phyloP scores from a whole-genome alignment of 148 eudicot species.

The Camellia sinensis region DNA sequence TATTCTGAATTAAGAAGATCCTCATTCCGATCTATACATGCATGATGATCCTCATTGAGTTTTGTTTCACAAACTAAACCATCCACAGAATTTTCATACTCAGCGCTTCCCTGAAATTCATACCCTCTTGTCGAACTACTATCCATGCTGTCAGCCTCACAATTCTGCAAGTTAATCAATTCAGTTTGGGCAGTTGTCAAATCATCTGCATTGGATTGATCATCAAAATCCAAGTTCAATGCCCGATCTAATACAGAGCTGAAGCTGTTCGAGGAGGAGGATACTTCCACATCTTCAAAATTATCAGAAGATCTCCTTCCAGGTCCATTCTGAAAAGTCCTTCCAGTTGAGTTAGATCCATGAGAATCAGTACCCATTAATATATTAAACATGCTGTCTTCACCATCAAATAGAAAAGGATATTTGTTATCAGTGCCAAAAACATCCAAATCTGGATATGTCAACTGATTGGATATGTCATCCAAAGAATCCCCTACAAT shows the following conservation, averaged over 20 bases:
- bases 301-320: conserved; percentile 29
- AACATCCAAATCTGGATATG: conserved; percentile 31
- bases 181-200: conserved; percentile 13
- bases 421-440: conserved; percentile 22
- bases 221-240: conserved; percentile 35
- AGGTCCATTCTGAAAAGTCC: conserved; percentile 21
- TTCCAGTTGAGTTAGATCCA: conserved; percentile 6
- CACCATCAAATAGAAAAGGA: conserved; percentile 21
- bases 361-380: conserved; percentile 31
- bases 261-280: conserved; percentile 37
- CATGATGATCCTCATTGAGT: not conserved
- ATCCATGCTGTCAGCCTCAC: conserved; percentile 14
- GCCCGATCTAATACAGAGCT: conserved; percentile 33
- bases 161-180: conserved; percentile 5
- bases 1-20: conserved; percentile 8
- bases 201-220: conserved; percentile 30
- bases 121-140: not conserved
- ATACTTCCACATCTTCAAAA: conserved; percentile 37
- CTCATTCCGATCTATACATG: not conserved
- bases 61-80: conserved; percentile 14
- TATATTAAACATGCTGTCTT: conserved; percentile 23
- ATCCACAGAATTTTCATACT: conserved; percentile 8
- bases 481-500: conserved; percentile 29
- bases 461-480: conserved; percentile 28
- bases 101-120: conserved; percentile 11